A percentile compares a stretch with the other conserved stretches of the same genome.
Conservation (phyloP, 2,329 filamentous ascomycete species). For the Helminthosporium solani region DNA sequence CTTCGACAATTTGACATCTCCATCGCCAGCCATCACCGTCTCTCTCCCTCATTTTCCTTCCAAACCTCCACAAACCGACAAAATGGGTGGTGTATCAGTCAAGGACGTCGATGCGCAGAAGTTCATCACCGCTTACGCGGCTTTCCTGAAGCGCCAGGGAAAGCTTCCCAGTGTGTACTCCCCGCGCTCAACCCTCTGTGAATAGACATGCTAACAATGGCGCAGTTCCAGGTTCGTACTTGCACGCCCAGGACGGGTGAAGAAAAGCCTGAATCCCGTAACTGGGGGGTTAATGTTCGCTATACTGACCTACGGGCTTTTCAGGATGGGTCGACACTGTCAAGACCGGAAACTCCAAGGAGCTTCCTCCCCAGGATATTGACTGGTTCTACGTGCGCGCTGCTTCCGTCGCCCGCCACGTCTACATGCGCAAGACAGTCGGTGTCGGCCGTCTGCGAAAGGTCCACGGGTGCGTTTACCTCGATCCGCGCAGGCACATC, state of each 20-base stretch:
- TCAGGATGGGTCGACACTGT: conserved; percentile 89
- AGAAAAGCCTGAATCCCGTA: conserved; percentile 56
- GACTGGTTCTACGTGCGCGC: conserved; percentile 94
- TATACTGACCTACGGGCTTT: conserved; percentile 61
- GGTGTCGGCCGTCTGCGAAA: conserved; percentile 97
- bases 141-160: conserved; percentile 91
- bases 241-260: conserved; percentile 47
- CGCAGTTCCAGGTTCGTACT: conserved; percentile 70
- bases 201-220: conserved; percentile 20
- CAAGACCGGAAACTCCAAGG: conserved; percentile 67
- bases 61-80: conserved; percentile 54
- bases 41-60: conserved; percentile 1
- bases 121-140: conserved; percentile 83
- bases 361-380: conserved; percentile 95
- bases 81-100: conserved; percentile 79
- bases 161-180: conserved; percentile 70
- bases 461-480: conserved; percentile 65
- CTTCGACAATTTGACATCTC: conserved; percentile 12
- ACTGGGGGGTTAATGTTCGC: conserved; percentile 49
- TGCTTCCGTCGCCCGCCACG: conserved; percentile 92
- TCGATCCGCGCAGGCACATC: not conserved
- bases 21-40: conserved; percentile 3
- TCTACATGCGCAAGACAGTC: conserved; percentile 99
- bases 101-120: conserved; percentile 88
- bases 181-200: not conserved